Conservation (phyloP, 176 grass and related monocot genomes). For the Bonia amplexicaulis region DNA sequence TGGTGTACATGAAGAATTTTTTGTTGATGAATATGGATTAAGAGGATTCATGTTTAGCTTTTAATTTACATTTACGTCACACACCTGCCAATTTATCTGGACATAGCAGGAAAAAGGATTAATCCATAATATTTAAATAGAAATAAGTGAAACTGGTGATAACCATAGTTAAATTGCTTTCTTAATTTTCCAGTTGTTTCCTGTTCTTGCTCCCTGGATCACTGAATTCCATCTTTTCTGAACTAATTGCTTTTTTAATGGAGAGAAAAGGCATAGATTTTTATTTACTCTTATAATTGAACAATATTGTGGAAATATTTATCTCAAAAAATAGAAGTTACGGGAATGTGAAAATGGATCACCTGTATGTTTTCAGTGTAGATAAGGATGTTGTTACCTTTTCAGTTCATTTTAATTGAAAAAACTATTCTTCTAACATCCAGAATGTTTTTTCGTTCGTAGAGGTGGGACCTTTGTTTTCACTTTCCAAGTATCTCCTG, state of each 20-base stretch:
- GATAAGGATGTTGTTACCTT: not conserved
- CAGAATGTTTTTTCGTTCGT: not conserved
- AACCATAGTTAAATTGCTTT: not conserved
- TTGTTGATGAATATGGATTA: not conserved
- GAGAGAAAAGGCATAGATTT: not conserved
- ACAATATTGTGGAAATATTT: not conserved
- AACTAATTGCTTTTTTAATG: not conserved
- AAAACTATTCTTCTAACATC: not conserved
- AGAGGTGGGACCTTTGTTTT: slow-evolving; percentile 62
- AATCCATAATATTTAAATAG: not conserved
- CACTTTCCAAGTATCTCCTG: slow-evolving; percentile 63
- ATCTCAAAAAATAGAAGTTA: not conserved
- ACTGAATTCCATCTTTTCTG: not conserved
- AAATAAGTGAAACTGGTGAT: not conserved
- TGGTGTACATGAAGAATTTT: not conserved
- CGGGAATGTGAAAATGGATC: not conserved
- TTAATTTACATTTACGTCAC: not conserved
- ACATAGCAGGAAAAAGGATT: not conserved
- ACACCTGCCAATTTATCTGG: not conserved
- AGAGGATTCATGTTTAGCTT: not conserved
- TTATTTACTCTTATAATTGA: not conserved
- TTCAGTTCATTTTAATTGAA: not conserved
- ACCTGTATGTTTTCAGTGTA: not conserved
- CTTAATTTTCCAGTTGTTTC: not conserved
- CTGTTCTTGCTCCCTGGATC: not conserved